These are phyloP conservation scores for Ustilago shanxiensis DNA, from an alignment of 1,284 basidiomycete genomes.

Conservation along the genomic window DNA sequence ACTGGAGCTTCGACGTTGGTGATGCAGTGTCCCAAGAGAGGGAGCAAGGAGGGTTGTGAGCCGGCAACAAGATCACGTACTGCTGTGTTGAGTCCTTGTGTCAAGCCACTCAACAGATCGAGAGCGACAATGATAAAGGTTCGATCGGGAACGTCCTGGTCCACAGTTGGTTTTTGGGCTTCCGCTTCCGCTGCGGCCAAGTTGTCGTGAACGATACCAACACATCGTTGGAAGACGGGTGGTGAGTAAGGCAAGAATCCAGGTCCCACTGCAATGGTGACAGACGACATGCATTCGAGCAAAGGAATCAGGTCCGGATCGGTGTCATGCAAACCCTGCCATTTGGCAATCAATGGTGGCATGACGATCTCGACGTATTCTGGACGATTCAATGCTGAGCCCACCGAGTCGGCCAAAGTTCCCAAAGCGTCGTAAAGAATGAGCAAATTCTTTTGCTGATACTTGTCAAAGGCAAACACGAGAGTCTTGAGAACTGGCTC, in stretches of 20 bases:
- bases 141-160: slow-evolving; percentile 63
- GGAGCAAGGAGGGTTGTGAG: slow-evolving; percentile 61
- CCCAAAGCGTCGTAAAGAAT: slow-evolving; percentile 98
- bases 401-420: slow-evolving; percentile 96
- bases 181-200: slow-evolving; percentile 81
- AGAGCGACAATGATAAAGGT: slow-evolving; percentile 87
- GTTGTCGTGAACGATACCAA: slow-evolving; percentile 84
- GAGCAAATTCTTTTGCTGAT: slow-evolving; percentile 99
- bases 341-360: slow-evolving; percentile 91
- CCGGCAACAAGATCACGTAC: slow-evolving; percentile 61
- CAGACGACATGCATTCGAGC: slow-evolving; percentile 90
- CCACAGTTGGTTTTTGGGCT: slow-evolving; percentile 81
- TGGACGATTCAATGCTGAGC: slow-evolving; percentile 84
- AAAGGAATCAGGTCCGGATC: slow-evolving; percentile 94
- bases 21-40: slow-evolving; percentile 65
- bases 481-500: slow-evolving; percentile 94
- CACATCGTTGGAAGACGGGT: slow-evolving; percentile 93
- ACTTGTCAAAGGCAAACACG: slow-evolving; percentile 95
- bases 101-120: slow-evolving; percentile 93
- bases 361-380: slow-evolving; percentile 93
- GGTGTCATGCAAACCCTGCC: slow-evolving; percentile 88
- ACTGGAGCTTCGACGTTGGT: slow-evolving; percentile 92
- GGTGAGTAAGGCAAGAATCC: slow-evolving; percentile 89
- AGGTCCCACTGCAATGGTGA: slow-evolving; percentile 94
- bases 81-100: slow-evolving; percentile 87